Conservation (phyloP, 345 rosid genomes). For the Clarkia xantiana region DNA sequence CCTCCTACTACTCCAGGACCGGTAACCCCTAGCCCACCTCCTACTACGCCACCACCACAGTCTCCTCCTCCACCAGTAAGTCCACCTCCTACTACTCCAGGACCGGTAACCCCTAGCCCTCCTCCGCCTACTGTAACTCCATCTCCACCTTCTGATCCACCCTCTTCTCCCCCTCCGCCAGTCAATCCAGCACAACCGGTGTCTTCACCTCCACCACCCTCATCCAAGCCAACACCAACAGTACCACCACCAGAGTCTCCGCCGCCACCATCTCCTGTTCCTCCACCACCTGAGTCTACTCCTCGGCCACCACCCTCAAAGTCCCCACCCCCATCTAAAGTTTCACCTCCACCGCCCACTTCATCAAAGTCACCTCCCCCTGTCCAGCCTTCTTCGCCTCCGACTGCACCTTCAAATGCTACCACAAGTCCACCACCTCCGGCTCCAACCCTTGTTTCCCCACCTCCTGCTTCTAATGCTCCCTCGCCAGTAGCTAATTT, state of each 20-base stretch:
- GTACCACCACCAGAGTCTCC: constrained; percentile 1
- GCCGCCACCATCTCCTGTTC: constrained; percentile 11
- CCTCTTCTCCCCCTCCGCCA: constrained; percentile 3
- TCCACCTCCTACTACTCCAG: constrained; percentile 14
- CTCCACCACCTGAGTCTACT: constrained; percentile 7
- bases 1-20: not conserved
- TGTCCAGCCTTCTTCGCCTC: constrained; percentile 10
- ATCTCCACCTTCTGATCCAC: not conserved
- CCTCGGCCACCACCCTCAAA: constrained; percentile 13
- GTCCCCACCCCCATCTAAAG: constrained; percentile 17
- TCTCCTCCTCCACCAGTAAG: constrained; percentile 2
- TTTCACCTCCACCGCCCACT: constrained; percentile 12
- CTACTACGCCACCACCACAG: not conserved
- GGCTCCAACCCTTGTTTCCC: not conserved
- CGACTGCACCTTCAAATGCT: not conserved
- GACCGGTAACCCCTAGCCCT: constrained; percentile 10
- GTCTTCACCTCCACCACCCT: constrained; percentile 1
- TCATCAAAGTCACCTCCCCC: constrained; percentile 21
- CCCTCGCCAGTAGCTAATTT: constrained; percentile 23
- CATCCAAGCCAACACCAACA: not conserved
- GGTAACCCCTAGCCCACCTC: not conserved
- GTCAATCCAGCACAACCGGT: not conserved
- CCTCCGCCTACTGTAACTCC: constrained; percentile 11
- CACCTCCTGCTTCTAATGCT: constrained; percentile 5
- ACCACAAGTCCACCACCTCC: not conserved